Percentiles rank a stretch among this genome's conserved stretches.
phyloP scores from a whole-genome alignment of 495 filamentous ascomycete species.

The Rusavskia elegans region DNA sequence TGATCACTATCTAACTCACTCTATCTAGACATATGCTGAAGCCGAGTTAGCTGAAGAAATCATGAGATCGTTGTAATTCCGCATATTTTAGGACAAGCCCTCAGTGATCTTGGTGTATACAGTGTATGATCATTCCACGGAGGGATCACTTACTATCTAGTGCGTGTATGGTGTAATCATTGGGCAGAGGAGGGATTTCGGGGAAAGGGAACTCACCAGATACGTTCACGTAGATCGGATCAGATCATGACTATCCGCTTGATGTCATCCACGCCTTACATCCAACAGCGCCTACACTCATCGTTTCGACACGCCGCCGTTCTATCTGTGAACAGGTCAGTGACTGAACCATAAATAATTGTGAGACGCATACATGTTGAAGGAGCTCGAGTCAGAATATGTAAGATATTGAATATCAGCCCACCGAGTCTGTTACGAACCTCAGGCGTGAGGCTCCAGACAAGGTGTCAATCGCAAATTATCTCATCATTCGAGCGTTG shows the following conservation, averaged over 20 bases:
- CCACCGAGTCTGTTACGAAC: slow-evolving; percentile 51
- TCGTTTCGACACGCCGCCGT: no score
- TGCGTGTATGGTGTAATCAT: slow-evolving; percentile 65
- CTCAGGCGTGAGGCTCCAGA: slow-evolving; percentile 76
- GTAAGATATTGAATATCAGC: slow-evolving; percentile 85
- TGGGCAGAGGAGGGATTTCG: slow-evolving; percentile 20
- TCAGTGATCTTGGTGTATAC: slow-evolving; percentile 80
- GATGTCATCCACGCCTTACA: not conserved
- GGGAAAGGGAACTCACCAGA: slow-evolving; percentile 2
- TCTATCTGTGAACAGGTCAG: not conserved
- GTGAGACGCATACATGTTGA: not conserved
- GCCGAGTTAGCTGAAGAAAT: no score
- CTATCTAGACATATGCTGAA: no score
- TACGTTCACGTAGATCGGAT: slow-evolving; percentile 16
- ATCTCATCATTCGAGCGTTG: slow-evolving; percentile 53
- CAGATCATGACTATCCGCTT: not conserved
- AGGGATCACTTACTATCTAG: slow-evolving; percentile 78
- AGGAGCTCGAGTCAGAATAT: slow-evolving; percentile 61
- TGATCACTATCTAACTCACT: no score
- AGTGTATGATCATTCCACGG: slow-evolving; percentile 44
- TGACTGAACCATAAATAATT: not conserved
- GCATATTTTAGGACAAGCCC: slow-evolving; percentile 12
- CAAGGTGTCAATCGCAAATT: slow-evolving; percentile 93
- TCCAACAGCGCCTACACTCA: not conserved
- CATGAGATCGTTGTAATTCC: no score